Evolutionary conservation across 73 alveolate genomes (phyloP).

Genomic region (Paramecium pentaurelia): DNA sequence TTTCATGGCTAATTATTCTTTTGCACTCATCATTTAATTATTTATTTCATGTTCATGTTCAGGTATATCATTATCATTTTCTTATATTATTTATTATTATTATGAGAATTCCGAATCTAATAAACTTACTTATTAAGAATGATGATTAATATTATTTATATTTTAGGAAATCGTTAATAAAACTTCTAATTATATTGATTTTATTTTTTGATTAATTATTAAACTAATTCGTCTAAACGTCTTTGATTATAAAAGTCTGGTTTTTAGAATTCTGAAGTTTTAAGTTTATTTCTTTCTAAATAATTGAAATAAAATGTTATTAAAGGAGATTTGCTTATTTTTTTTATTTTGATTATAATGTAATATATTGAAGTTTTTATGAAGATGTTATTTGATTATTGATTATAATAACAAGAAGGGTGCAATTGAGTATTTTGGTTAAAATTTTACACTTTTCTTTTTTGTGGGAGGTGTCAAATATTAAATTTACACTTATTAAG

Average conservation of each 20-base stretch:
- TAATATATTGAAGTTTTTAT: not conserved
- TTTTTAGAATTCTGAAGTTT: not conserved
- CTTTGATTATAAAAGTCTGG: not conserved
- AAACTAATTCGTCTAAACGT: not conserved
- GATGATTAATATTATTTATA: not conserved
- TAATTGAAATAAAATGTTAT: not conserved
- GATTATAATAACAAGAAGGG: not conserved
- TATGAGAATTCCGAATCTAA: not conserved
- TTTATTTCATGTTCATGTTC: not conserved
- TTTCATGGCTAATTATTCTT: conserved; percentile 1
- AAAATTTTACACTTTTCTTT: not conserved
- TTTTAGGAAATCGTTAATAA: not conserved
- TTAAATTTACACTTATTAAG: not conserved
- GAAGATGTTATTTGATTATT: not conserved
- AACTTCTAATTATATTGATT: not conserved
- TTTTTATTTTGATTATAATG: not conserved
- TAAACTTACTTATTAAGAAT: not conserved
- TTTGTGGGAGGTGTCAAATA: not conserved
- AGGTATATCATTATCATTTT: not conserved
- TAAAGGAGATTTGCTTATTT: not conserved
- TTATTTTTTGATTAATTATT: not conserved
- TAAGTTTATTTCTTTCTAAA: not conserved
- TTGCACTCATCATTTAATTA: not conserved
- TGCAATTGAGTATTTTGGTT: not conserved
- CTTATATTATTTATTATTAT: not conserved